These are phyloP conservation scores for Shiraia bambusicola DNA, from an alignment of 2,329 filamentous ascomycete species.

Conservation along the genomic window DNA sequence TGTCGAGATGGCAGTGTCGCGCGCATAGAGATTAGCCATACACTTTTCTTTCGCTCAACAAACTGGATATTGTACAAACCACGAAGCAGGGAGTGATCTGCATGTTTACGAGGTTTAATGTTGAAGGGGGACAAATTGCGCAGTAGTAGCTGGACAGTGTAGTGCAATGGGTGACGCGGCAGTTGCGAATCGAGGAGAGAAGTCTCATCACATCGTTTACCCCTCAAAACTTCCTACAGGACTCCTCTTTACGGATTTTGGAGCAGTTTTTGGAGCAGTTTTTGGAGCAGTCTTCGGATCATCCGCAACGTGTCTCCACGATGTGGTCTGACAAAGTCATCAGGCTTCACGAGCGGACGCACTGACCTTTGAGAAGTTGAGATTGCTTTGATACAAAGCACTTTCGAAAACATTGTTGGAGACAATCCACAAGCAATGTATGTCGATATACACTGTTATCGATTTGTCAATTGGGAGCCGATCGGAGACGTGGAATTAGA, in stretches of 20 bases:
- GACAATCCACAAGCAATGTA: too few relatives aligned
- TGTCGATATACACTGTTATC: too few relatives aligned
- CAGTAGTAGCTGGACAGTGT: slow-evolving; percentile 1
- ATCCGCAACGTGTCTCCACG: neutral
- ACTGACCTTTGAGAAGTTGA: too few relatives aligned
- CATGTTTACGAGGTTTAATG: too few relatives aligned
- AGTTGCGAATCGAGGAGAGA: slow-evolving; percentile 2
- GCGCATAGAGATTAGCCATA: neutral
- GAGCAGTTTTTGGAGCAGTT: slow-evolving; percentile 15
- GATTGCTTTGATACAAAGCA: too few relatives aligned
- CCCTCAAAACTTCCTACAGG: slow-evolving; percentile 10
- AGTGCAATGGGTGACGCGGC: slow-evolving; percentile 1
- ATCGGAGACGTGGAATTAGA: too few relatives aligned
- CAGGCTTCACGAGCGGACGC: neutral
- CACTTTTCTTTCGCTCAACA: neutral
- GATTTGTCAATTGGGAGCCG: too few relatives aligned
- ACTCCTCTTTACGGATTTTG: slow-evolving; percentile 2
- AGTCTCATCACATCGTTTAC: slow-evolving; percentile 3
- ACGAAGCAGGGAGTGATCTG: too few relatives aligned
- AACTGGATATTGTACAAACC: neutral
- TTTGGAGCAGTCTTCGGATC: slow-evolving; percentile 18
- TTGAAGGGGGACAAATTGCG: neutral
- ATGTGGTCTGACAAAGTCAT: neutral
- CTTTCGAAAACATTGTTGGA: too few relatives aligned
- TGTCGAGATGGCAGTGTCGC: slow-evolving; percentile 1